Percentiles rank a stretch among this genome's conserved stretches.
These are phyloP conservation scores for Microdochium bolleyi DNA, from an alignment of 2,329 filamentous ascomycete species.

Conservation along the genomic window DNA sequence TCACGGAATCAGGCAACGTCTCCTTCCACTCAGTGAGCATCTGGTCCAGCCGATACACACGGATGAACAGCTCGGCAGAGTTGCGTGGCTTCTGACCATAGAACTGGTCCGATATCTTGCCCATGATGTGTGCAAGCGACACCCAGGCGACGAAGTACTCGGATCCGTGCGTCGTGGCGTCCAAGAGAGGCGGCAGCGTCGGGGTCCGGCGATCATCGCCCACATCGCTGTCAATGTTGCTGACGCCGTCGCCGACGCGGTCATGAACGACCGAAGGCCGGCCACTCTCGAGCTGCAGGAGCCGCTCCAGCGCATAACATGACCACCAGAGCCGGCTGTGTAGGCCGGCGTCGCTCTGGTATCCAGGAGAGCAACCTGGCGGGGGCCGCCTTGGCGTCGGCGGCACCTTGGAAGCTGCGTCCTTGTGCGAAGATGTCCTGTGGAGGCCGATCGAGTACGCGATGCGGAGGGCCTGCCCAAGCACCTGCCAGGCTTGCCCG, in stretches of 20 bases:
- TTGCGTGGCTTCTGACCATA: constrained; percentile 4
- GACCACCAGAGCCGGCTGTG: constrained; percentile 10
- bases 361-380: not conserved
- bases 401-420: not conserved
- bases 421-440: constrained; percentile 2
- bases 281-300: constrained; percentile 15
- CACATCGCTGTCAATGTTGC: not conserved
- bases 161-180: not conserved
- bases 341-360: not conserved
- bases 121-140: constrained; percentile 7
- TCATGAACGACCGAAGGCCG: constrained; percentile 12
- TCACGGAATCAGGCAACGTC: constrained; percentile 5
- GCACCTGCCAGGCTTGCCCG: constrained; percentile 15
- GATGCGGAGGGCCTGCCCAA: constrained; percentile 14
- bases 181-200: not conserved
- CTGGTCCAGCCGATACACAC: constrained; percentile 4
- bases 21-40: constrained; percentile 8
- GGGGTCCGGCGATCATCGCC: not conserved
- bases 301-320: constrained; percentile 11
- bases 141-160: constrained; percentile 8
- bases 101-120: constrained; percentile 6
- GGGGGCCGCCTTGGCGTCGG: not conserved
- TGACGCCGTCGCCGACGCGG: constrained; percentile 6
- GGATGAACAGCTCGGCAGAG: not conserved
- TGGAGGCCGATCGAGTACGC: constrained; percentile 17